phyloP scores from a whole-genome alignment of 345 rosid genomes.

The Lepidium africanum region DNA sequence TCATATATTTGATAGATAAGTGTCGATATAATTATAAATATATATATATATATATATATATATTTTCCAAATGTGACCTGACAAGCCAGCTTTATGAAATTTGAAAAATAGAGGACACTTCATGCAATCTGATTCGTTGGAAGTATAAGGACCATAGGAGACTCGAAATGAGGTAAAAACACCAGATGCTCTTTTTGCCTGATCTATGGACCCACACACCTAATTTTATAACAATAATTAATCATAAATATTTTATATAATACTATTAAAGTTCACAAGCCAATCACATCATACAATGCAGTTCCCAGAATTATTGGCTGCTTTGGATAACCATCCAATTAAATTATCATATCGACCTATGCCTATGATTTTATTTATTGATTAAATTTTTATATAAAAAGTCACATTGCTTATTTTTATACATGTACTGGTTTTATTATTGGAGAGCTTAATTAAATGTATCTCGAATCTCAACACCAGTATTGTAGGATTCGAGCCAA shows the following conservation, averaged over 20 bases:
- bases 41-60: background rate
- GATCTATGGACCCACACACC: constrained; percentile 14
- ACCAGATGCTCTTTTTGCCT: constrained; percentile 26
- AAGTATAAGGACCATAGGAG: constrained; percentile 10
- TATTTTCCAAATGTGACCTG: constrained; percentile 15
- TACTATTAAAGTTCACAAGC: background rate
- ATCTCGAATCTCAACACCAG: constrained; percentile 13
- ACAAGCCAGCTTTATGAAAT: constrained; percentile 19
- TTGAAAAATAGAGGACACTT: constrained; percentile 30
- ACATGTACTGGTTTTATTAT: too few species aligned
- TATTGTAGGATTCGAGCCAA: constrained; percentile 19
- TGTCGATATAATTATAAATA: background rate
- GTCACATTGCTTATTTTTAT: background rate
- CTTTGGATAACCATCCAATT: constrained; percentile 23
- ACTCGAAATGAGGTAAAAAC: constrained; percentile 25
- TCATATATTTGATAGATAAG: background rate
- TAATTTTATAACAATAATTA: background rate
- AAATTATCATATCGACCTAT: constrained; percentile 8
- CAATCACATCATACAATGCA: constrained; percentile 16
- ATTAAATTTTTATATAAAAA: background rate
- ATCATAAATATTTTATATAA: background rate
- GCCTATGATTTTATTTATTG: constrained; percentile 5
- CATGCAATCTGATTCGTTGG: constrained; percentile 9
- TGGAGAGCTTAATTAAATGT: background rate
- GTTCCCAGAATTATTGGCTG: constrained; percentile 21